Evolutionary conservation across 495 filamentous ascomycete species (phyloP), one percentile per base, ranked within the genome.

Genomic region (Xylaria sp.): DNA sequence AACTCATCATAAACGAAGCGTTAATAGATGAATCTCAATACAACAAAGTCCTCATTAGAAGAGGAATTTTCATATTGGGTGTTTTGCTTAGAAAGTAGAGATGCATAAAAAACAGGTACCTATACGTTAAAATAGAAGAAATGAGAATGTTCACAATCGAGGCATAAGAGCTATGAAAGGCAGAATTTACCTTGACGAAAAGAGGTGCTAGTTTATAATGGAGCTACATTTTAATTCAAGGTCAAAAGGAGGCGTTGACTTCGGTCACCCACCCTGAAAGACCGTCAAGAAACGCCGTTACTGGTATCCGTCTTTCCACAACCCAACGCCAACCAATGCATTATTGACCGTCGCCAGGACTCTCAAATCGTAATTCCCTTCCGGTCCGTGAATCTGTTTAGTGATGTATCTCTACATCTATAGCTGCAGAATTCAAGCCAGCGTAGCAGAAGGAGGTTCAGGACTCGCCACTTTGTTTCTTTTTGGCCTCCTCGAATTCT

Each of bases 401-500:
- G 48, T 31, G 17, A 69, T 43, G 57, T 41, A 26, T 58, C 33
- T 44, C 19, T 19, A 40, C 44, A 57, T 70, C 58, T 43, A 53
- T 44, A 63, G n/a, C 57, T 7, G 58, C 31, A 26, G 12, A 61
- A 41, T 21, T 5, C 40, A 29, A 69, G 6, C 31, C 14, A 26
- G 21, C 12, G 19, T 17, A 48, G 44, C 15, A n/a, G 8, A 48
- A 8, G 9, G 33, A n/a, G 40, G 12, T 17, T 40, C 0, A 71
- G 15, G 43, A 53, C 41, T 61, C 68, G 63, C 70, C 84, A 40
- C 76, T 79, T 67, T 88, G 86, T 71, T 86, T 76, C 67, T 83
- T 80, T 17, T 82, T 81, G 1, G 96, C 97, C 35, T 89, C 91
- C 41, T 91, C 88, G 79, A 99, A 99, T 76, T 97, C 88, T 78